Base-by-base conservation (phyloP, 495 filamentous ascomycete genomes). In the Saxispiralis lemnorum region DNA sequence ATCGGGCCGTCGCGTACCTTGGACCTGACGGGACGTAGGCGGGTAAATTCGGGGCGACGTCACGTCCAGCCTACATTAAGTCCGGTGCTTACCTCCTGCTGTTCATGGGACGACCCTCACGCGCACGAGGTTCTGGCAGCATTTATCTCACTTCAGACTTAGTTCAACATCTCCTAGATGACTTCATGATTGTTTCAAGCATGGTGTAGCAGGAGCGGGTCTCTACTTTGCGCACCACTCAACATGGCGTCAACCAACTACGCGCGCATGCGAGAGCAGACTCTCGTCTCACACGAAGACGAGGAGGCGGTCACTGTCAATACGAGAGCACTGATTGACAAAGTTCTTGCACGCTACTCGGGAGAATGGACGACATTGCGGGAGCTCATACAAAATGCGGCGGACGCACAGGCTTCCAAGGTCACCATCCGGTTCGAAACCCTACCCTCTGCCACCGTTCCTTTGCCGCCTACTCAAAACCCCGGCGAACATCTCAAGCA, bases 261-360 rank as follows among this genome's bases (percentile, higher is more conserved):
- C 56, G 78, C 78, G 54, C 76, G 77, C 19, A 69, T 97, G 37
- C 78, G 82, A 48, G 83, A 85, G 41, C 82, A 81, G 56, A 87
- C 89, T 13, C 70, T 97, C 68, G 76, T 71, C 35, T 78, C 84
- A 35, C 80, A 83, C 21, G 78, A 81, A 38, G 83, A 89, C 46
- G 89, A 95, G 54, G 87, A 94, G 58, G 92, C 89, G n/a, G 92
- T 99, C 31, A 99, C 92, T 0, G 92, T 96, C 43, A 93, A 99
- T 56, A 99, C 89, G 18, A 68, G 92, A 52, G 92, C 87, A 21
- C 65, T 99, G 51, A 95, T 99, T 47, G 93, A 95, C 60, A 99
- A 99, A 62, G 86, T 96, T 1, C 71, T 97, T 33, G 88, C 89
- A 14, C 66, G 89, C 46, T 97, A 97, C 60, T 89, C 85, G 7